Evolutionary conservation across 192 early-diverging fungal genomes (phyloP), one percentile per base, ranked within the genome.

Genomic region (Pilobolus umbonatus): DNA sequence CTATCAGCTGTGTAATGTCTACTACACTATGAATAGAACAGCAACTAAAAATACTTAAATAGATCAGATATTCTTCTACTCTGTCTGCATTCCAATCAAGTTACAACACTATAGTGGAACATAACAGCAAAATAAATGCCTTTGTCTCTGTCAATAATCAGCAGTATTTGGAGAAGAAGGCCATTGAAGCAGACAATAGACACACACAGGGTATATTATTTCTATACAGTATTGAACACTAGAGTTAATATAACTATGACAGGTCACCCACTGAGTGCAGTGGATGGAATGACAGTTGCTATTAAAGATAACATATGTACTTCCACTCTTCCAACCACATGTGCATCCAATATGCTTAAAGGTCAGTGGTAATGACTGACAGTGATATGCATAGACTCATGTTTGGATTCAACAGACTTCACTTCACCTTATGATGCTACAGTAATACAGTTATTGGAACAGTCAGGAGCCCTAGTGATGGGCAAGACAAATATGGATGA

Each of bases 401-500:
- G 5, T 42, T 12, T 42, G 9, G 14, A 42, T 12, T 15, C 39
- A 48, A 10, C 55, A 86, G 83, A 80, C 48, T 90, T 84, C 55
- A 35, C 40, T 3, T 81, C 89, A 7, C 88, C 91, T 0, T 85
- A 76, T 62, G 77, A 87, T 35, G 87, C 93, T 3, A 92, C 91
- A 2, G 86, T 79, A 4, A 85, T 91, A 6, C 45, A 75, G 12
- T 61, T 76, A 22, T 69, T 95, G 11, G 63, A 75, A 22, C 57
- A 76, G 0, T 75, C 82, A 1, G 91, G 92, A 0, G 85, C 79
- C 0, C 63, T 81, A 8, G 70, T 88, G n/a, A 72, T 88, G 4
- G 93, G 87, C 21, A 92, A 92, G 55, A 77, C 86, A 14, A 95
- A 96, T 67, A 88, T 96, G 89, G 95, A 98, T 70, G 93, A 98